Base-by-base conservation (phyloP, 2,329 filamentous ascomycete genomes). In the Fusarium ramigenum region DNA sequence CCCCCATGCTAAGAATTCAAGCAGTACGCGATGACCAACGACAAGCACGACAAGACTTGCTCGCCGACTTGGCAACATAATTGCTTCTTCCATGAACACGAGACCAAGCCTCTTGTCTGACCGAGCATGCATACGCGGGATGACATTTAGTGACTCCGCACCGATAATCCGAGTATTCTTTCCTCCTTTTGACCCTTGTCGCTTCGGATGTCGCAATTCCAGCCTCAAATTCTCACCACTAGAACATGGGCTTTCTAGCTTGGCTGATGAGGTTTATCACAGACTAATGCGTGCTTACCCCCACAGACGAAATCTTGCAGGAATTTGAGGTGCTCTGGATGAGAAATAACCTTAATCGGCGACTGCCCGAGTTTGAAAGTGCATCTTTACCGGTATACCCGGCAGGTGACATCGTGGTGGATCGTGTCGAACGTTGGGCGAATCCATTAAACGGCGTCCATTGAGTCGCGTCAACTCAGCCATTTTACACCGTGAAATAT, bases 121-220 rank as follows among this genome's bases (percentile, higher is more conserved):
- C 47, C 21, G 36, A 23, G 58, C 58, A 21, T 56, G 19, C 58
- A 43, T 43, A 21, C 58, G 46, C n/a, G 37, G 28, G 36, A 40
- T 39, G 40, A 7, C 32, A 46, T 30, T 36, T 19, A 39, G 16
- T 7, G 28, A 23, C 54, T 60, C 68, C 50, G 36, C 50, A 66
- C 61, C 72, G 70, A 58, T 19, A 37, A 36, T 58, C 70, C 62
- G 52, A 30, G 39, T 23, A 21, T 34, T 14, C n/a, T 54, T 28
- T n/a, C n/a, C 36, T 25, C 39, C 28, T 40, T 34, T 39, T 25
- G 4, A 58, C 23, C 60, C 70, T 60, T 63, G 53, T 59, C 59
- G 28, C 36, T 64, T 68, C 71, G 71, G 70, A 74, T 73, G 59
- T 73, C 71, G 70, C 71, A 54, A 73, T 73, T 61, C 50, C 34